Base-by-base conservation (phyloP, 257 asterid species). In the Forsythia viridissima region DNA sequence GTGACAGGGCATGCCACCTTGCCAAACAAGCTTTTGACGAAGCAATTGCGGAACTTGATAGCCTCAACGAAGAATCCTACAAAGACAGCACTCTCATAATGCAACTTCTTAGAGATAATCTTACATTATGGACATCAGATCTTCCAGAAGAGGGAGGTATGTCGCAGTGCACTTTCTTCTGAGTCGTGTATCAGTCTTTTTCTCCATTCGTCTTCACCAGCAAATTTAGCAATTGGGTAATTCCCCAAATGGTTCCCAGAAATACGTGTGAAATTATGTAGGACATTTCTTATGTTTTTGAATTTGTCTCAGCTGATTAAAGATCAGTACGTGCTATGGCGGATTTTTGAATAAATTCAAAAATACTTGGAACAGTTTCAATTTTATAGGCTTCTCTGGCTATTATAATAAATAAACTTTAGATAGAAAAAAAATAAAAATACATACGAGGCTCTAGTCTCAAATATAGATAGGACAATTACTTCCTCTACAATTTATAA, bases 51-150 rank as follows among this genome's bases (percentile, higher is more conserved):
- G 96, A 91, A 81, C 92, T 90, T 5, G 96, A 90, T 82, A 91
- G 93, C 77, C 91, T 91, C 34, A 88, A 89, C 48, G 96, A 91
- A 82, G 94, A 90, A 39, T 88, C 92, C 44, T 91, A 88, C 89
- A 90, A 91, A 80, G 96, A 91, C 76, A 91, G 93, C 88, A 91
- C 94, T 82, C 90, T 91, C 79, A 91, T 91, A 80, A 88, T 91
- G 96, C 96, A 91, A 89, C 94, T 91, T 81, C 92, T 90, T 21
- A 72, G 96, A 76, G 96, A 91, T 80, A 91, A 91, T 79, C 92
- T 89, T 61, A 89, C 92, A 40, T 76, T 91, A 69, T 91, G 94
- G 96, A 87, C 96, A 71, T 87, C 96, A 0, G 94, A 91, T 78
- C 91, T 91, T 76, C 90, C 91, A 0, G 96, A 91, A 71, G 97